Base-by-base conservation (phyloP, 345 rosid genomes). In the Cochlearia excelsa region DNA sequence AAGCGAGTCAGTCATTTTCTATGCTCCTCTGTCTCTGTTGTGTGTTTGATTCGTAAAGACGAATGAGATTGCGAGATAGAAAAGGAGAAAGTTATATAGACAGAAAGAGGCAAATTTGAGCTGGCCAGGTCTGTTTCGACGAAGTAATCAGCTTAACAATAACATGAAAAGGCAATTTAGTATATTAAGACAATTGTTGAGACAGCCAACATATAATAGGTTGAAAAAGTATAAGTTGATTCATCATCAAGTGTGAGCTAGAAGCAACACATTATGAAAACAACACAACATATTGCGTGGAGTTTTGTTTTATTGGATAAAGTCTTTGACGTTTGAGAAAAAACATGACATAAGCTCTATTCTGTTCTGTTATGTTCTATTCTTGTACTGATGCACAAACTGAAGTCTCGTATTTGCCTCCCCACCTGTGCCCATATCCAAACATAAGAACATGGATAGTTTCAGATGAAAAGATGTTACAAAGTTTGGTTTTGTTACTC, bases 391-490 rank as follows among this genome's bases (percentile, higher is more conserved):
- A 76, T 57, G 95, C 83, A 61, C 69, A 83, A 0, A 56, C 69
- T 4, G 85, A 76, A 63, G 76, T 65, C 75, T 86, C 94, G 39
- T 75, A 92, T 63, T 88, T 88, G 28, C 97, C 87, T 23, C 63
- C 71, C 98, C 95, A 92, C 87, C 98, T 88, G 74, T 26, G 54
- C 23, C 23, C 23, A 16, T 40, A 46, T 35, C 7, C 42, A 43
- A 5, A 40, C 51, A 44, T 11, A 30, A 27, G 8, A 42, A 46
- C 26, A 3, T 11, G 10, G 3, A 7, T 11, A 16, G 23, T 16
- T 16, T 16, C 35, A 33, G 35, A 33, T 33, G 6, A 39, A 28
- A 29, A 23, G 30, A 26, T 33, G 31, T 26, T 30, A 5, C 4
- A 51, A 16, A 29, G 52, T 34, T 53, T n/a, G 46, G 59, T 30